phyloP scores from a whole-genome alignment of 495 filamentous ascomycete species.

The Hyaloscypha bicolor region DNA sequence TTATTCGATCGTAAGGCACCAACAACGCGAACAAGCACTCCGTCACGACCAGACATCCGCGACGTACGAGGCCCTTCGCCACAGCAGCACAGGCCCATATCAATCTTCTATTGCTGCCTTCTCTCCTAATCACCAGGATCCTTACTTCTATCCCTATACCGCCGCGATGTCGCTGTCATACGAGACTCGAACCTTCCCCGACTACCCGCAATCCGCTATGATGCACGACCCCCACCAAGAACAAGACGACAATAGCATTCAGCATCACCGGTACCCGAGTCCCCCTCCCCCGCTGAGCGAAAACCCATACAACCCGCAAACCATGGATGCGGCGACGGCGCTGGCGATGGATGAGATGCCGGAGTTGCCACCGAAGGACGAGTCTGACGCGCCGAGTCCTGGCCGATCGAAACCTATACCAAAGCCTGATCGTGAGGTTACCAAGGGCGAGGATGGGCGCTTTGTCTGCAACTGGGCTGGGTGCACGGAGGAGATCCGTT shows the following conservation, averaged over 20 bases:
- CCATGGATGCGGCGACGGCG: slow-evolving; percentile 12
- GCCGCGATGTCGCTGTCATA: slow-evolving; percentile 31
- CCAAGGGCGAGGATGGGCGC: slow-evolving; percentile 65
- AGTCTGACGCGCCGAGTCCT: slow-evolving; percentile 26
- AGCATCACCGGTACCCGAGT: slow-evolving; percentile 30
- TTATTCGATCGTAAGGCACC: not conserved
- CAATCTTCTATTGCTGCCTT: slow-evolving; percentile 7
- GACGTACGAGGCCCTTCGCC: slow-evolving; percentile 23
- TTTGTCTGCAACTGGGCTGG: slow-evolving; percentile 65
- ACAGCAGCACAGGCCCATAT: slow-evolving; percentile 10
- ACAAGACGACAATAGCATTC: slow-evolving; percentile 28
- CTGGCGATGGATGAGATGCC: slow-evolving; percentile 20
- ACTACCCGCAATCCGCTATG: slow-evolving; percentile 23
- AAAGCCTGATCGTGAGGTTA: slow-evolving; percentile 50
- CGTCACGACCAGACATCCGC: not conserved
- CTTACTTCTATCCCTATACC: slow-evolving; percentile 8
- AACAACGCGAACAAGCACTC: not conserved
- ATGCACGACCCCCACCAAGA: slow-evolving; percentile 32
- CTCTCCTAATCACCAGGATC: slow-evolving; percentile 7
- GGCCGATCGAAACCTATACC: slow-evolving; percentile 48
- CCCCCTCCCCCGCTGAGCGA: slow-evolving; percentile 28
- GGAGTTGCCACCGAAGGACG: slow-evolving; percentile 24
- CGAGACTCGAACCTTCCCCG: slow-evolving; percentile 19
- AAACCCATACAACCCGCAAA: slow-evolving; percentile 28
- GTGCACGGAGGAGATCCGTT: slow-evolving; percentile 28